Evolutionary conservation across 495 filamentous ascomycete species (phyloP).

Genomic region (Haplographium delicatum): DNA sequence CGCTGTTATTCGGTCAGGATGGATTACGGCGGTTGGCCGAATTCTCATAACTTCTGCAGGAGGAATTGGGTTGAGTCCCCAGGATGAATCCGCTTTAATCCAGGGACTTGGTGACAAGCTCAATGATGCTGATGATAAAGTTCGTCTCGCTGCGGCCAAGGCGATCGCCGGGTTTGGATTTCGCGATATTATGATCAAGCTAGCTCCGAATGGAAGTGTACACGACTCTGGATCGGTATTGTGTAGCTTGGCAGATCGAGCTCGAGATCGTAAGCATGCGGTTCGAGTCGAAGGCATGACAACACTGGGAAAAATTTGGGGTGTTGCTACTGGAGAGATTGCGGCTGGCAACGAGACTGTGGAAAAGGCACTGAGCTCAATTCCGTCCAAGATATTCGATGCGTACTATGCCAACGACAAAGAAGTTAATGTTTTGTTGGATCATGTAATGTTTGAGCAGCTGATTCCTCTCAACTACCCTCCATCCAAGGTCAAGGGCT

Average conservation of each 20-base stretch:
- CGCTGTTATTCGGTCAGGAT: conserved; percentile 69
- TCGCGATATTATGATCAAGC: conserved; percentile 69
- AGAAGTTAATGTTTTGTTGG: conserved; percentile 77
- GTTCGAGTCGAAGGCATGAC: conserved; percentile 84
- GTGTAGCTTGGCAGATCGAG: conserved; percentile 75
- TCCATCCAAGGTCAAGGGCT: conserved; percentile 63
- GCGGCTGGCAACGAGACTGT: conserved; percentile 75
- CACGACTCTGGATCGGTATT: conserved; percentile 65
- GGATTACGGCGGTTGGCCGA: conserved; percentile 77
- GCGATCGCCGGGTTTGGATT: conserved; percentile 74
- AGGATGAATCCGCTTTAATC: conserved; percentile 69
- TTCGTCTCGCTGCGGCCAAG: conserved; percentile 80
- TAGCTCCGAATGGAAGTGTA: conserved; percentile 69
- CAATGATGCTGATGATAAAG: conserved; percentile 82
- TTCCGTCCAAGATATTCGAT: conserved; percentile 81
- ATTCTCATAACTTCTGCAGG: conserved; percentile 80
- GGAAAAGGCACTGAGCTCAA: conserved; percentile 62
- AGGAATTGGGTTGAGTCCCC: conserved; percentile 71
- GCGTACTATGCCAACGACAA: conserved; percentile 86
- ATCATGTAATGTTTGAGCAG: conserved; percentile 79
- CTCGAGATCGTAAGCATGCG: conserved; percentile 75
- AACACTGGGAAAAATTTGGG: conserved; percentile 81
- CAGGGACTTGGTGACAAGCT: conserved; percentile 72
- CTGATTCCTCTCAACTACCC: conserved; percentile 84
- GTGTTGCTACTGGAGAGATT: conserved; percentile 81